Percentiles rank a stretch among this genome's conserved stretches.
Conservation (phyloP, 2,329 filamentous ascomycete species). For the Neofusicoccum ribis region DNA sequence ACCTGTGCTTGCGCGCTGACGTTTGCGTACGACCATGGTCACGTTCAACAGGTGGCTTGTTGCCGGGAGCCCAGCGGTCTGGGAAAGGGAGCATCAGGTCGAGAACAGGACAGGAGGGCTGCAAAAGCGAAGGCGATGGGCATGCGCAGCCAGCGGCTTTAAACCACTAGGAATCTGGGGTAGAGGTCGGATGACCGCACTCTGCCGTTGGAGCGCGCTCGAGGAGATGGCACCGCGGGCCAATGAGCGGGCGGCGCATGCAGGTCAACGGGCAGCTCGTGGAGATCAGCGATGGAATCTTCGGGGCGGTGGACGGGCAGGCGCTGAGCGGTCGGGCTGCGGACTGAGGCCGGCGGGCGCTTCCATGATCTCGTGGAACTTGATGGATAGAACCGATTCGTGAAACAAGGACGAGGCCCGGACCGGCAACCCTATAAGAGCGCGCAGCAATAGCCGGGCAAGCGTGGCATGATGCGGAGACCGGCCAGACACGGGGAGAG, state of each 20-base stretch:
- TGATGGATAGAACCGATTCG: conserved; percentile 5
- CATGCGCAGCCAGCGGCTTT: not conserved
- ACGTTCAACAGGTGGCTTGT: not conserved
- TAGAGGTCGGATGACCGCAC: not conserved
- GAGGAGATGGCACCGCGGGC: not conserved
- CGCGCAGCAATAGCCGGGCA: not conserved
- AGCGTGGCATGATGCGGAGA: conserved; percentile 15
- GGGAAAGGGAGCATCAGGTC: not conserved
- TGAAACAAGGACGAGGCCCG: conserved; percentile 13
- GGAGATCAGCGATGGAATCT: conserved; percentile 6
- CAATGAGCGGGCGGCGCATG: not conserved
- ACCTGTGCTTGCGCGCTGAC: not conserved
- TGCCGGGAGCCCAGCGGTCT: not conserved
- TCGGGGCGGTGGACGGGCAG: not conserved
- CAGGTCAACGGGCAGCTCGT: conserved; percentile 2
- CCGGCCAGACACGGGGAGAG: not conserved
- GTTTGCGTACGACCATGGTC: not conserved
- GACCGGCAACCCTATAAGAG: conserved; percentile 14
- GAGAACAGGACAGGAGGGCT: not conserved
- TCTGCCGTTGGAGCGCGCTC: not conserved
- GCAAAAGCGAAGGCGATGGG: not conserved
- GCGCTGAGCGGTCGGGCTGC: not conserved
- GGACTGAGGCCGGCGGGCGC: conserved; percentile 1
- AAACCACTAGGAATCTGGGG: not conserved
- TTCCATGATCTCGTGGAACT: conserved; percentile 9